Conservation (phyloP, 1,284 basidiomycete species). For the Flammula alnicola region DNA sequence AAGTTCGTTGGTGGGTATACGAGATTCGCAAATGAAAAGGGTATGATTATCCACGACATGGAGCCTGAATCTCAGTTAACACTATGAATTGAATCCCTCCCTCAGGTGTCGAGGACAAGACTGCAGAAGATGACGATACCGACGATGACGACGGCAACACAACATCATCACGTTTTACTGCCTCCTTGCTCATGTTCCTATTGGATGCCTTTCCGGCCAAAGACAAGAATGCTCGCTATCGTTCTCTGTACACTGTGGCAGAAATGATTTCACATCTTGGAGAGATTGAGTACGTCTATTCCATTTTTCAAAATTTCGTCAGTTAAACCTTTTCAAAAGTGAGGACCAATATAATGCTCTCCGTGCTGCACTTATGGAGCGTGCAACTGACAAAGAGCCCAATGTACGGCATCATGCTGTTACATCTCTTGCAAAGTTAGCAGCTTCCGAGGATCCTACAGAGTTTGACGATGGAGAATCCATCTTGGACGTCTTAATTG, state of each 20-base stretch:
- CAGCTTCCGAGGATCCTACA: slow-evolving; percentile 68
- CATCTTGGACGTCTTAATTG: slow-evolving; percentile 67
- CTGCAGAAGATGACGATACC: slow-evolving; percentile 30
- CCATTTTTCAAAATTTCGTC: neutral
- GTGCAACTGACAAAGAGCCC: slow-evolving; percentile 84
- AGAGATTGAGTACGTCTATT: slow-evolving; percentile 77
- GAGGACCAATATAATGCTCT: slow-evolving; percentile 80
- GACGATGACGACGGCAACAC: slow-evolving; percentile 61
- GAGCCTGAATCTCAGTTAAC: neutral
- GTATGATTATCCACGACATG: slow-evolving; percentile 43
- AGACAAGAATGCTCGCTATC: slow-evolving; percentile 87
- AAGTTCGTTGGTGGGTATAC: slow-evolving; percentile 89
- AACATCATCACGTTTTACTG: slow-evolving; percentile 76
- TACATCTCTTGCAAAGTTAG: slow-evolving; percentile 82
- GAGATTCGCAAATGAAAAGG: slow-evolving; percentile 77
- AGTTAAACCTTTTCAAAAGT: slow-evolving; percentile 43
- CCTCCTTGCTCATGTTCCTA: slow-evolving; percentile 75
- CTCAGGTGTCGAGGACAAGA: slow-evolving; percentile 30
- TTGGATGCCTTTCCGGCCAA: slow-evolving; percentile 86
- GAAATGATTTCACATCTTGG: slow-evolving; percentile 82
- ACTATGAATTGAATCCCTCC: slow-evolving; percentile 2
- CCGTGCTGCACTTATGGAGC: slow-evolving; percentile 71
- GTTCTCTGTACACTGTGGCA: slow-evolving; percentile 76
- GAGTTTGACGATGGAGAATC: slow-evolving; percentile 67
- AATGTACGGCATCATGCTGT: slow-evolving; percentile 84